Evolutionary conservation across 805 yeast genomes (phyloP), one percentile per base, ranked within the genome.

Genomic region (Suhomyces canberraensis): DNA sequence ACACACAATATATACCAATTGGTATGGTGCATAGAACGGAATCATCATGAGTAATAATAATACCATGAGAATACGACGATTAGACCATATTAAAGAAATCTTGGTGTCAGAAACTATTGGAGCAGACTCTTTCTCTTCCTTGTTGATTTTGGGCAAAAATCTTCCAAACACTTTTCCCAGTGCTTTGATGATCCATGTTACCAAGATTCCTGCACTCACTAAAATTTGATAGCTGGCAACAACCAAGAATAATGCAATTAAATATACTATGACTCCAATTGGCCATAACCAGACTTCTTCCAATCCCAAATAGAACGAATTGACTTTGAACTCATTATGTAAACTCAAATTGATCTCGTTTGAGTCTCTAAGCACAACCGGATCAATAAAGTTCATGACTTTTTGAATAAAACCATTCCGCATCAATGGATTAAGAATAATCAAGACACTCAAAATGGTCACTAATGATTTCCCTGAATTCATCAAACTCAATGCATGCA

Each of bases 11-110:
- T 73, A 86, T 1, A 86, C 90, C 53, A 88, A 73, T 54, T 89
- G 96, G 52, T 81, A 89, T 0, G 96, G 96, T 11, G 86, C 61
- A 51, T 81, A 84, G 16, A 81, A 60, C 20, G 79, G 64, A 3
- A 84, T 81, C 31, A 52, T 27, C 15, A 71, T 55, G 0, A 66
- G 43, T 3, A 77, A 41, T 9, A 81, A 46, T 0, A 68, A 29
- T 0, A 63, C 39, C 3, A 67, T 58, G 1, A 70, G 61, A n/a
- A 69, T 4, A 1, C 47, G 40, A 15, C 46, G 44, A 19, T 33
- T 28, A 3, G 39, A 22, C 38, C 39, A 33, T 4, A 29, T 16
- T 7, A n/a, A 24, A 11, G 15, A n/a, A 16, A 16, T 4, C 4
- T 31, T 27, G 7, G 15, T 22, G 15, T 15, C 16, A 11, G 9